These are phyloP conservation scores for Lasiosphaeria hispida DNA, from an alignment of 495 filamentous ascomycete species.

Conservation along the genomic window DNA sequence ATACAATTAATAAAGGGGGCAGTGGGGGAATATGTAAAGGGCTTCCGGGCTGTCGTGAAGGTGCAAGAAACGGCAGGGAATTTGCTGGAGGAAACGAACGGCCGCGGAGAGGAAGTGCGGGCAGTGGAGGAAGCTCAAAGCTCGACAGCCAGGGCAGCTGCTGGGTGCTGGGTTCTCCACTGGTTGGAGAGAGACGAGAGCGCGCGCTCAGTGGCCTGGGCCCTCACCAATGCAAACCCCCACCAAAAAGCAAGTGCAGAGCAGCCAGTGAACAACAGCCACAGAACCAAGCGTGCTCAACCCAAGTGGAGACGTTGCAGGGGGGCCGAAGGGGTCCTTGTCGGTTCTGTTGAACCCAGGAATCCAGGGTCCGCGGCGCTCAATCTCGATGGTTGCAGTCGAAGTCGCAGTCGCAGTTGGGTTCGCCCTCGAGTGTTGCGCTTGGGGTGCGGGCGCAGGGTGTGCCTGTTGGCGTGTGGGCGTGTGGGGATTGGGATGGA, in stretches of 20 bases:
- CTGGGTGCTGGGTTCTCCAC: too few species aligned
- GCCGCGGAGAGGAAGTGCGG: slow-evolving; percentile 5
- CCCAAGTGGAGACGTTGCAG: slow-evolving; percentile 18
- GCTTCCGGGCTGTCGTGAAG: neutral
- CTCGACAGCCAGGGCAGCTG: slow-evolving; percentile 2
- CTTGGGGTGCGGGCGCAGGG: neutral
- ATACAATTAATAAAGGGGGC: slow-evolving; percentile 21
- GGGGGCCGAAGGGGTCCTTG: slow-evolving; percentile 11
- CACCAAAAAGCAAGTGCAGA: slow-evolving; percentile 14
- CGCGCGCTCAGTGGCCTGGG: slow-evolving; percentile 8
- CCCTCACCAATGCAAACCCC: slow-evolving; percentile 9
- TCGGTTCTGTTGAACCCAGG: slow-evolving; percentile 19
- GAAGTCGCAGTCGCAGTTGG: neutral
- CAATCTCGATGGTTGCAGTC: slow-evolving; percentile 13
- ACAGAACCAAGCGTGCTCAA: slow-evolving; percentile 16
- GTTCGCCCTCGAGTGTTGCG: slow-evolving; percentile 3
- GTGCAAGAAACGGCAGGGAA: neutral
- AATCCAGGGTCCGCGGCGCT: slow-evolving; percentile 19
- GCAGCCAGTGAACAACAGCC: slow-evolving; percentile 23
- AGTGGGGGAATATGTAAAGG: slow-evolving; percentile 26
- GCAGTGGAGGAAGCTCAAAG: neutral
- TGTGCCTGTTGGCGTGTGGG: too few species aligned
- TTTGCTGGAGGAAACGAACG: neutral
- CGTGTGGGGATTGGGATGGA: slow-evolving; percentile 15
- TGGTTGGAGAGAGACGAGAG: neutral